These are phyloP conservation scores for Beauveria varroae DNA, from an alignment of 2,329 filamentous ascomycete genomes.

Conservation along the genomic window DNA sequence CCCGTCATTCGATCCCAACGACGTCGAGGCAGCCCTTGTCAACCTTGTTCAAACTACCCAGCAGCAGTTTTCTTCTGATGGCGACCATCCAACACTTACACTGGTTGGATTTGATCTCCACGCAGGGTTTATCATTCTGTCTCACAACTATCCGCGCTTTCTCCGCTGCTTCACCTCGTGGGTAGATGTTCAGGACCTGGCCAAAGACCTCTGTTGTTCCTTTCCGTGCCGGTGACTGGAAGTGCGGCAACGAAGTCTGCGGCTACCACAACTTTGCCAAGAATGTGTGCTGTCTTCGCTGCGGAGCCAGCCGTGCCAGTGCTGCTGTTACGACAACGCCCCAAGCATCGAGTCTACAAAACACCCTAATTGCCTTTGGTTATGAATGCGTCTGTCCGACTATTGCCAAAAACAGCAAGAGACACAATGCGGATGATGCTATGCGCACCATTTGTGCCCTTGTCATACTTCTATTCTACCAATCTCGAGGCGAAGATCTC, in stretches of 20 bases:
- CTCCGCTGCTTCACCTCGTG: constrained; percentile 2
- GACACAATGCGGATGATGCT: constrained; percentile 4
- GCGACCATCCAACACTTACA: background rate
- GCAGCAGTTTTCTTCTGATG: background rate
- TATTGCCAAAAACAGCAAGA: background rate
- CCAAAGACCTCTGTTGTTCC: constrained; percentile 56
- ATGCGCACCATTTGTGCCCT: constrained; percentile 2
- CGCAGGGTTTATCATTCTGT: background rate
- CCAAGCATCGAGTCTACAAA: constrained; percentile 3
- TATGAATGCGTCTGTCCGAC: background rate
- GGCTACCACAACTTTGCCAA: constrained; percentile 99
- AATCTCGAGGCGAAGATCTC: background rate
- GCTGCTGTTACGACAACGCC: constrained; percentile 58
- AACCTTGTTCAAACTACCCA: constrained; percentile 1
- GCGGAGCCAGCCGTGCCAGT: constrained; percentile 87
- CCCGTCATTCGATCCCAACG: background rate
- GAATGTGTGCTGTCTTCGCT: constrained; percentile 95
- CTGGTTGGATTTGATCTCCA: constrained; percentile 7
- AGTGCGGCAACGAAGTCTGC: constrained; percentile 94
- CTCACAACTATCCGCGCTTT: constrained; percentile 6
- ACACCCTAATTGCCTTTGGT: background rate
- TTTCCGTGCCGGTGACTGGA: constrained; percentile 98
- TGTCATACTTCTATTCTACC: background rate
- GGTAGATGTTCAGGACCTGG: constrained; percentile 6
- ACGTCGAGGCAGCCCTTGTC: constrained; percentile 2